Evolutionary conservation across 306 rosid genomes (phyloP).

Genomic region (Trifolium subterraneum): DNA sequence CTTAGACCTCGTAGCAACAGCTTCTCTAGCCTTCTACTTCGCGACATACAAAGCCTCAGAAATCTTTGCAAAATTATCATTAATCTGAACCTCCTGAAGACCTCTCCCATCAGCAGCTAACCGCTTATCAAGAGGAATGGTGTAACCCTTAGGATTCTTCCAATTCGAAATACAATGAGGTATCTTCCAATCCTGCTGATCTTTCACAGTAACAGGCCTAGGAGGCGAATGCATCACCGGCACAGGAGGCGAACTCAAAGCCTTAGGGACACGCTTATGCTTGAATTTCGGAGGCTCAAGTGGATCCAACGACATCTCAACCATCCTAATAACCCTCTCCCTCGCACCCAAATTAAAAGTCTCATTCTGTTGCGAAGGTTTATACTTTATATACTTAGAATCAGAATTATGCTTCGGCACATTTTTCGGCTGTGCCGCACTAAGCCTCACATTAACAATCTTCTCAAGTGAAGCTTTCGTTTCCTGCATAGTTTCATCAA

Average conservation of each 20-base stretch:
- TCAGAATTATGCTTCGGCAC: conserved; percentile 75
- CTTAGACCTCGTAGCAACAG: conserved; percentile 84
- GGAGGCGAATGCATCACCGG: conserved; percentile 97
- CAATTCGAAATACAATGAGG: conserved; percentile 93
- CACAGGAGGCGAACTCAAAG: conserved; percentile 86
- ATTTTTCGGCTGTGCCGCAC: conserved; percentile 87
- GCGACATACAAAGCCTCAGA: conserved; percentile 83
- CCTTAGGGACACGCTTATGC: conserved; percentile 90
- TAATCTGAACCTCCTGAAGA: conserved; percentile 88
- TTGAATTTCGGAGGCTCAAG: conserved; percentile 93
- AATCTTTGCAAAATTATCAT: conserved; percentile 85
- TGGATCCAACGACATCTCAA: conserved; percentile 91
- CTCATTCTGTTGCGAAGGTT: conserved; percentile 77
- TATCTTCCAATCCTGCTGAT: conserved; percentile 93
- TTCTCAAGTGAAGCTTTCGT: conserved; percentile 87
- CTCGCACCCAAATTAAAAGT: conserved; percentile 89
- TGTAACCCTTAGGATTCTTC: conserved; percentile 96
- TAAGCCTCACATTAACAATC: conserved; percentile 81
- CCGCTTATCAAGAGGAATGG: conserved; percentile 89
- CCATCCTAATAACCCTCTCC: conserved; percentile 90
- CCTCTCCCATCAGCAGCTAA: conserved; percentile 91
- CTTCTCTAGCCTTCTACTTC: conserved; percentile 93
- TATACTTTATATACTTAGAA: conserved; percentile 80
- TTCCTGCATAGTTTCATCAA: conserved; percentile 76
- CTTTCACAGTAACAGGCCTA: conserved; percentile 86